Evolutionary conservation across 2,329 filamentous ascomycete genomes (phyloP), one percentile per base, ranked within the genome.

Genomic region (Fusarium scirpi): DNA sequence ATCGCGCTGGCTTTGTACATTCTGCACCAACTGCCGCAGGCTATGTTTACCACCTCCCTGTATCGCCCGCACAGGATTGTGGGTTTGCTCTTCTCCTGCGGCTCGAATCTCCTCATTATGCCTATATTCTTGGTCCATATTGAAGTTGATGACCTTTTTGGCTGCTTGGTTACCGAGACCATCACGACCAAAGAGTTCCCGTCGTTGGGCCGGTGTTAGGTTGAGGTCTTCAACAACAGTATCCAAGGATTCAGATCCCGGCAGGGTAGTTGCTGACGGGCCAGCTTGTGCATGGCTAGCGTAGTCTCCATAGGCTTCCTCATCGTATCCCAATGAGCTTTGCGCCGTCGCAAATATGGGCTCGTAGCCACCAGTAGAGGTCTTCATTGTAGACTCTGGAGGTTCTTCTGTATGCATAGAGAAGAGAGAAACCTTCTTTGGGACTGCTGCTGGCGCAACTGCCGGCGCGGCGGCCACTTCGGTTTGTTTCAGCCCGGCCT

Each of bases 31-130:
- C 82, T 97, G 94, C 77, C 91, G 90, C 79, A 98, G 84, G 75
- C 88, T 97, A 81, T 98, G 94, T 83, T 98, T 98, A 70, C 80
- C 80, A 65, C 80, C 80, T 44, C 94, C 93, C 6, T 94, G 92
- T 25, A 93, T 90, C 77, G 97, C 91, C 54, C 94, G 91, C 59
- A 98, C 91, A 10, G 94, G 92, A 75, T 95, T 94, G 81, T 97
- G 92, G 52, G 89, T 87, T 57, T 90, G 89, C 76, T 89, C 84
- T 78, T 94, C 89, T 76, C 92, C 91, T 52, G 88, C 83, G 20
- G 90, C 87, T 13, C 93, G 88, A 24, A 97, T 78, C 71, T 86
- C 85, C 81, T 97, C 92, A 79, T 98, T 98, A 75, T 92, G 89
- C 25, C 87, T 88, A 79, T 98, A 98, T 82, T 98, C 94, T 62